Evolutionary conservation across 176 grass and related monocot species (phyloP).

Genomic region (Zoysia pacifica): DNA sequence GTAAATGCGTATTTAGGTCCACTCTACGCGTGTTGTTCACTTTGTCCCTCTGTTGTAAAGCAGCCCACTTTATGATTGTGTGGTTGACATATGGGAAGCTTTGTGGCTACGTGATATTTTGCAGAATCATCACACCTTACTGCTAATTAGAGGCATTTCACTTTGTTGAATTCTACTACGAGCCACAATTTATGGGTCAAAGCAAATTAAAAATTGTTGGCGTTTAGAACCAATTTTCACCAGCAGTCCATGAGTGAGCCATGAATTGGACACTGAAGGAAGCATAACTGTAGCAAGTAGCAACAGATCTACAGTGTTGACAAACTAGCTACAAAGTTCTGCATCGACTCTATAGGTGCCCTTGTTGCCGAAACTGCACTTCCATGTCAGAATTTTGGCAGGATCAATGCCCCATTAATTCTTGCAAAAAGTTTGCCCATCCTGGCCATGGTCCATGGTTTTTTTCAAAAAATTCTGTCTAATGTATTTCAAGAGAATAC

Average conservation of each 20-base stretch:
- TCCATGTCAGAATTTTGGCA: neutral
- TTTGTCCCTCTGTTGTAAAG: slow-evolving; percentile 9
- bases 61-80: neutral
- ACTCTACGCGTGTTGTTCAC: neutral
- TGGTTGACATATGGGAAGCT: neutral
- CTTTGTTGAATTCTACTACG: neutral
- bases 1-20: neutral
- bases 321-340: neutral
- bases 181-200: neutral
- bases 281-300: neutral
- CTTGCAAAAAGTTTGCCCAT: neutral
- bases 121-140: neutral
- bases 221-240: neutral
- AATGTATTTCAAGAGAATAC: neutral
- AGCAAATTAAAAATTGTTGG: neutral
- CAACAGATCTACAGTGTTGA: neutral
- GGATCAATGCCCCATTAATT: slow-evolving; percentile 1
- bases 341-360: neutral
- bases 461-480: neutral
- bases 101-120: neutral
- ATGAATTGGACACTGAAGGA: neutral
- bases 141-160: neutral
- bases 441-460: neutral
- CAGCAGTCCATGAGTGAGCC: neutral
- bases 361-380: neutral